Evolutionary conservation across 495 filamentous ascomycete species (phyloP).

Genomic region (Aspergillus indologenus): DNA sequence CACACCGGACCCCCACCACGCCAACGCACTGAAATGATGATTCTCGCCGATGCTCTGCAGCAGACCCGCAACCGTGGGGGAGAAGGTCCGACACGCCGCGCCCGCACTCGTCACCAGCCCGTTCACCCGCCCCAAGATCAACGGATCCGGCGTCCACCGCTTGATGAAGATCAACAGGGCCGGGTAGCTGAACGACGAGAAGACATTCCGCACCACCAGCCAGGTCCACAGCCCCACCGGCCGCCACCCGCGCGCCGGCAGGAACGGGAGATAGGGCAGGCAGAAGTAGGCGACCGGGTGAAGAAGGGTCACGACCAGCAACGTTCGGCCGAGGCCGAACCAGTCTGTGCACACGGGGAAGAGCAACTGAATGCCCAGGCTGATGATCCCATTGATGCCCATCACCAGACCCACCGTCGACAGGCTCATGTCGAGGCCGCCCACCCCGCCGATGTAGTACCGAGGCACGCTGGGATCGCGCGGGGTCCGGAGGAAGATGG

Average conservation of each 20-base stretch:
- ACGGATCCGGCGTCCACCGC: neutral
- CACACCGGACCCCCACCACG: neutral
- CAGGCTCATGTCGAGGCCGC: conserved; percentile 1
- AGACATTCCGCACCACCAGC: neutral
- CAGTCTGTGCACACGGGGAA: neutral
- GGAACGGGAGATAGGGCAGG: neutral
- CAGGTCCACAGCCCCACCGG: neutral
- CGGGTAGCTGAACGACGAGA: neutral
- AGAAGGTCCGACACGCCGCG: neutral
- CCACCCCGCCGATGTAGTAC: neutral
- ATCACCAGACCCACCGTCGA: neutral
- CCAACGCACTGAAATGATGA: neutral
- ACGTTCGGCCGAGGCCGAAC: neutral
- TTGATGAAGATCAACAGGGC: neutral
- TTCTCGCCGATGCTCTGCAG: neutral
- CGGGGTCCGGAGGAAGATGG: neutral
- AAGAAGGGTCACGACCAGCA: neutral
- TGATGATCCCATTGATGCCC: neutral
- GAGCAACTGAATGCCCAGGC: neutral
- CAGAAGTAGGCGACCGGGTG: conserved; percentile 1
- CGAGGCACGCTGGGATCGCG: neutral
- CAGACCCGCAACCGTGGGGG: neutral
- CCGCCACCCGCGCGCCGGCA: neutral
- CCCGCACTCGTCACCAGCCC: neutral
- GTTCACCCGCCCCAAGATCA: neutral